Conservation (phyloP, 768 basidiomycete genomes). For the Piloderma croceum region DNA sequence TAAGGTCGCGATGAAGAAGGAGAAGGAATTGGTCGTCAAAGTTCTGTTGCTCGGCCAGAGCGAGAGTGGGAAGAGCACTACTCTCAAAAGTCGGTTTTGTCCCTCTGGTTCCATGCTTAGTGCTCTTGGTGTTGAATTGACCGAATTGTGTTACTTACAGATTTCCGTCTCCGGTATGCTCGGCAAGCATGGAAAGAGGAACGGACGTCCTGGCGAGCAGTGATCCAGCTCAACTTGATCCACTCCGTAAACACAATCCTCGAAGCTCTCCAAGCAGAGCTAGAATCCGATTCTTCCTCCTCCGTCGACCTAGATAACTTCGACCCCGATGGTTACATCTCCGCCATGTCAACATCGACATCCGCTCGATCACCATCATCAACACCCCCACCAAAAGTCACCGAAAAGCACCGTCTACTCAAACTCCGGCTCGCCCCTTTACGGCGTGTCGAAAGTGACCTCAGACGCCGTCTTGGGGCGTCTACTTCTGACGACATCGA, state of each 20-base stretch:
- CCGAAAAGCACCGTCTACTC: constrained; percentile 47
- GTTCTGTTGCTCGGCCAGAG: constrained; percentile 82
- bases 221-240: constrained; percentile 77
- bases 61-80: constrained; percentile 86
- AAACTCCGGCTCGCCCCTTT: constrained; percentile 61
- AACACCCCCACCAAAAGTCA: constrained; percentile 42
- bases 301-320: too few species aligned
- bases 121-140: constrained; percentile 5
- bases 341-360: too few species aligned
- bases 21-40: constrained; percentile 58
- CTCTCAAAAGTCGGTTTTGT: constrained; percentile 74
- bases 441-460: constrained; percentile 52
- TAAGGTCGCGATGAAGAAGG: constrained; percentile 40
- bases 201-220: constrained; percentile 67
- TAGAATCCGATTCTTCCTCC: too few species aligned
- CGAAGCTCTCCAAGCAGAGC: constrained; percentile 51
- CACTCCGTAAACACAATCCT: constrained; percentile 64
- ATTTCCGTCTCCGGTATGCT: constrained; percentile 69
- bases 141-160: constrained; percentile 27
- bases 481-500: constrained; percentile 33
- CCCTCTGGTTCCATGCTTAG: too few species aligned
- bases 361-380: too few species aligned
- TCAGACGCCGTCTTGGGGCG: constrained; percentile 56
- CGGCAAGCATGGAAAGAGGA: constrained; percentile 59
- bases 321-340: too few species aligned